Percentiles rank a stretch among this genome's conserved stretches.
Conservation (phyloP, 495 filamentous ascomycete species). For the Astrothelium macrocarpum region DNA sequence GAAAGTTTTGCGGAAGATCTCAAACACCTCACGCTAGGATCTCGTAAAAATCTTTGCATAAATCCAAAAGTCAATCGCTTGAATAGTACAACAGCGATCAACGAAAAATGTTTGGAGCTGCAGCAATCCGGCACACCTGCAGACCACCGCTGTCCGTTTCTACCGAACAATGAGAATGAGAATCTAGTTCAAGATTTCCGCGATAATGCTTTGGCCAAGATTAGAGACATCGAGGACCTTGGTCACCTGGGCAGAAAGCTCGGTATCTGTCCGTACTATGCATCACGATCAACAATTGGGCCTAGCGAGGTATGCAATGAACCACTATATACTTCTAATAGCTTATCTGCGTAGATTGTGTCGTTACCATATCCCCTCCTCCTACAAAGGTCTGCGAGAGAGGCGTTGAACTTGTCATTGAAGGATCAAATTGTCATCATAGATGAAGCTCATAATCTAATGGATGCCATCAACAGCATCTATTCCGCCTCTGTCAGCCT, state of each 20-base stretch:
- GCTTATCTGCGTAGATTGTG: constrained; percentile 55
- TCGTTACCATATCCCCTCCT: constrained; percentile 89
- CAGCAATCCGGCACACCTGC: constrained; percentile 63
- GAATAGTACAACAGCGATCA: constrained; percentile 70
- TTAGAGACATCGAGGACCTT: constrained; percentile 92
- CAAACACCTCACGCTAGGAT: constrained; percentile 82
- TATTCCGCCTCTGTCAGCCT: constrained; percentile 71
- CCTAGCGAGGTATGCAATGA: constrained; percentile 56
- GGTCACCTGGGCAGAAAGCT: constrained; percentile 65
- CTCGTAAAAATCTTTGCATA: constrained; percentile 87
- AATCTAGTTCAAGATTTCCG: constrained; percentile 66
- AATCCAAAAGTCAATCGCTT: constrained; percentile 70
- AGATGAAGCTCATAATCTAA: constrained; percentile 95
- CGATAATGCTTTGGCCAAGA: constrained; percentile 73
- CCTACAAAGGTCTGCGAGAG: constrained; percentile 78
- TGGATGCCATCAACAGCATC: constrained; percentile 84
- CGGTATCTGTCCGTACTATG: constrained; percentile 90
- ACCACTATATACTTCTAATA: background rate
- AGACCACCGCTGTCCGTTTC: constrained; percentile 63
- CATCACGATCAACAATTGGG: constrained; percentile 70
- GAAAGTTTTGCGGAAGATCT: constrained; percentile 48
- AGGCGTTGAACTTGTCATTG: constrained; percentile 75
- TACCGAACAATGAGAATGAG: constrained; percentile 69
- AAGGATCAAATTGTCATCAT: constrained; percentile 85
- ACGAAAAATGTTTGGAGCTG: constrained; percentile 86